These are phyloP conservation scores for Arabidopsis lyrata DNA, from an alignment of 441 rosid species.

Conservation along the genomic window DNA sequence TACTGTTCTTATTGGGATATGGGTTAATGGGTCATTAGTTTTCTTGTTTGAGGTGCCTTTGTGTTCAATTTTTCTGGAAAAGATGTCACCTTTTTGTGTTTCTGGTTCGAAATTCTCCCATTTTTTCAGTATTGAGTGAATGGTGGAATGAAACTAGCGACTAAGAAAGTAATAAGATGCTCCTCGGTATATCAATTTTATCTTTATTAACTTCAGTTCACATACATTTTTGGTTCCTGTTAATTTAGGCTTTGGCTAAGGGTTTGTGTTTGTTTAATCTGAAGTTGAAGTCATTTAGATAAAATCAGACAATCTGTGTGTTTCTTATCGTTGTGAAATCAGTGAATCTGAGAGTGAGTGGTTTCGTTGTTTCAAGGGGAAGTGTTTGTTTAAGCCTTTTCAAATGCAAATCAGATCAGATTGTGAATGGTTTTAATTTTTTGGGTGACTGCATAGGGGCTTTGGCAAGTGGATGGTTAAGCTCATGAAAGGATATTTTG, in stretches of 20 bases:
- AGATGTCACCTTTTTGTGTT: slow-evolving; percentile 23
- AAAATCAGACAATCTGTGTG: background rate
- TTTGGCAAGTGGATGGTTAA: slow-evolving; percentile 88
- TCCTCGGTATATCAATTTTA: background rate
- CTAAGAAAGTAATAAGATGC: background rate
- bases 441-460: slow-evolving; percentile 59
- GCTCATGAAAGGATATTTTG: slow-evolving; percentile 73
- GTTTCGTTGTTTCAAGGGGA: slow-evolving; percentile 10
- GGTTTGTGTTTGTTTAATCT: slow-evolving; percentile 12
- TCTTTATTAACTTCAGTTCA: background rate
- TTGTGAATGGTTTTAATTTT: background rate
- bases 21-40: slow-evolving; percentile 14
- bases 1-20: slow-evolving; percentile 22
- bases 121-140: slow-evolving; percentile 19
- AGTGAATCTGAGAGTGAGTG: background rate
- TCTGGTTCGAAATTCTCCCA: slow-evolving; percentile 20
- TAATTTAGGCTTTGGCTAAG: background rate
- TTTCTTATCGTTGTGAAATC: background rate
- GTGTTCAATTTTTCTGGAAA: background rate
- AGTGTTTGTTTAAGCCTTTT: slow-evolving; percentile 15
- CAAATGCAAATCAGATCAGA: background rate
- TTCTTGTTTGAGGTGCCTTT: slow-evolving; percentile 9
- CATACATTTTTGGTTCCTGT: background rate
- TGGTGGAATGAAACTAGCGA: background rate
- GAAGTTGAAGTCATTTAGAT: background rate